Base-by-base conservation (phyloP, 441 rosid genomes). In the Populus trichocarpa region DNA sequence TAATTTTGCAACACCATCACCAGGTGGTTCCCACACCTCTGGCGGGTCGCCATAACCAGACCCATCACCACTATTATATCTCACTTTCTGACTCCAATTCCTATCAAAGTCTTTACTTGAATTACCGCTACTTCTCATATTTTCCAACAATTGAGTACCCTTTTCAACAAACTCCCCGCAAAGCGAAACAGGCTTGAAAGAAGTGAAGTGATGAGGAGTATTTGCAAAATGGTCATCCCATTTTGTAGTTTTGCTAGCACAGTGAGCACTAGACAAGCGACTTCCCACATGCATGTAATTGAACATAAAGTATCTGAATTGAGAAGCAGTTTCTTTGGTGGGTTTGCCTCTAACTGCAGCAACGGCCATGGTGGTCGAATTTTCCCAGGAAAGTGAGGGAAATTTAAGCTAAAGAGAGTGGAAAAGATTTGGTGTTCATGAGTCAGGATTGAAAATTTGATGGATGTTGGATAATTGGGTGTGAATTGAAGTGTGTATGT, bases 21-120 rank as follows among this genome's bases (percentile, higher is more conserved):
- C 96, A 0, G 98, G 98, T 70, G 99, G 98, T 85, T 94, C 95
- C 99, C 98, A 94, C 16, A 94, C 91, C 93, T 96, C 98, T 9
- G 98, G 98, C 13, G 99, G 98, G 67, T 94, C 97, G 67, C 99
- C 98, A 78, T 85, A 81, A 4, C 93, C 87, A 78, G 91, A 87
- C 85, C 84, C 59, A 77, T 73, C 69, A 36, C 57, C 65, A 72
- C 64, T 79, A 76, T 70, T 71, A 53, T 2, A 16, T 76, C 80
- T 87, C 82, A 81, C 75, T 4, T 75, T 81, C 61, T 53, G n/a
- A 53, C 3, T 53, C 81, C 85, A 74, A 69, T 75, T 70, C 63
- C 80, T 67, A 76, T 81, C 84, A 70, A 85, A 83, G 22, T 75
- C 50, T 40, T 81, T 69, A 30, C 75, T 38, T 80, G 81, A 82